A percentile compares a stretch with the other conserved stretches of the same genome.
Conservation (phyloP, 495 filamentous ascomycete species). For the Hypoxylon rickii region DNA sequence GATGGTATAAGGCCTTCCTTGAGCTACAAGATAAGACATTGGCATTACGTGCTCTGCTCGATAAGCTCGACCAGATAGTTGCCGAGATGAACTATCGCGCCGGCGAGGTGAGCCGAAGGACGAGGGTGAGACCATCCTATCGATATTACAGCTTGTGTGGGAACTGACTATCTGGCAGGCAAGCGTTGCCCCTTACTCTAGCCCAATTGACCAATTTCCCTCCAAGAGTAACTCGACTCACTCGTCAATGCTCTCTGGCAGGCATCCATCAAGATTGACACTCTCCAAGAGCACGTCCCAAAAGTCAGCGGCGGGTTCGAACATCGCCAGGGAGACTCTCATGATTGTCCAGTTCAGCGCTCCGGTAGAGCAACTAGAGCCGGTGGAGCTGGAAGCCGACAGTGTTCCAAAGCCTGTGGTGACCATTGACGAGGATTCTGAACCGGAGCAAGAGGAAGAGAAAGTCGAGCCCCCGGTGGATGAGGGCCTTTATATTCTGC, state of each 20-base stretch:
- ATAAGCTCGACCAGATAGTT: constrained; percentile 68
- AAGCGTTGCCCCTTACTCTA: constrained; percentile 27
- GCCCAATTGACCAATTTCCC: constrained; percentile 11
- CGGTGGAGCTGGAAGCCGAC: constrained; percentile 25
- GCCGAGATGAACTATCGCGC: constrained; percentile 79
- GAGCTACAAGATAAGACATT: constrained; percentile 69
- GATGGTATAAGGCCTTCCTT: constrained; percentile 78
- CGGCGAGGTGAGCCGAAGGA: constrained; percentile 71
- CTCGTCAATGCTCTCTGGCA: constrained; percentile 23
- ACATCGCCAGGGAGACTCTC: constrained; percentile 19
- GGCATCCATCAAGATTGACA: constrained; percentile 12
- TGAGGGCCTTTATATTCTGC: constrained; percentile 50
- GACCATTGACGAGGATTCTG: constrained; percentile 17
- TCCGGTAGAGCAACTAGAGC: constrained; percentile 20
- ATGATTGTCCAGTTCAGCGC: constrained; percentile 29
- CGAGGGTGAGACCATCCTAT: constrained; percentile 46
- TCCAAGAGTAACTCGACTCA: constrained; percentile 25
- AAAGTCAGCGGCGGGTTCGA: constrained; percentile 21
- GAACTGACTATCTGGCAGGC: constrained; percentile 18
- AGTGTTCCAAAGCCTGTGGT: constrained; percentile 17
- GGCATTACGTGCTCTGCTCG: constrained; percentile 62
- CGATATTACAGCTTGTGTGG: not conserved
- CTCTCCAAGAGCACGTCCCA: constrained; percentile 20
- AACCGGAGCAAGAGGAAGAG: constrained; percentile 20
- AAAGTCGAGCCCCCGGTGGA: constrained; percentile 34